Base-by-base conservation (phyloP, 768 basidiomycete genomes). In the Pulveroboletus sp. region DNA sequence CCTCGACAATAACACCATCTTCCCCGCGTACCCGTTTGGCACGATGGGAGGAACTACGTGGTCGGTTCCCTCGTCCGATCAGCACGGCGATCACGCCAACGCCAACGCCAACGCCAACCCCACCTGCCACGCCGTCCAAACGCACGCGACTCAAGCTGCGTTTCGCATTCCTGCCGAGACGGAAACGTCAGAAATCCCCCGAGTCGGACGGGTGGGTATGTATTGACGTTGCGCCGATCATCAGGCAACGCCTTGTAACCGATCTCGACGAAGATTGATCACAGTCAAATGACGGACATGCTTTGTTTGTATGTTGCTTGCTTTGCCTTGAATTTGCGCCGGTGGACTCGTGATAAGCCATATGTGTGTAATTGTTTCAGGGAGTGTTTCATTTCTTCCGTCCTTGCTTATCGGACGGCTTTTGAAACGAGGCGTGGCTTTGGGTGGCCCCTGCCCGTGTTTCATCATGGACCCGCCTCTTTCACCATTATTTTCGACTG, bases 201-300 rank as follows among this genome's bases (percentile, higher is more conserved):
- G 62, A 33, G 24, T 53, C 51, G 27, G 66, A 61, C 1, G 68
- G 64, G 10, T 67, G 68, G 66, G 60, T 67, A 17, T 62, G 52
- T 35, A 54, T 67, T 46, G 66, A 69, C 5, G 43, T 69, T 23
- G 62, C 53, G 6, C 63, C 66, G 4, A 14, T 49, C 40, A 57
- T 67, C 25, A 39, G 42, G 34, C 54, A 64, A 40, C 62, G 40
- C 17, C 52, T 45, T 24, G 37, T 67, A 1, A 32, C 53, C 6
- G 17, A 53, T 31, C 47, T 45, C 6, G 56, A 27, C 13, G 38
- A 55, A 5, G 64, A 64, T 19, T 54, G 36, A 53, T 31, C n/a
- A 29, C 8, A 29, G 27, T 29, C 8, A 7, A 29, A 29, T 4
- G 27, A 29, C 2, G 8, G 9, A 4, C 27, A 7, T 11, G 27